Evolutionary conservation across 371 early-diverging fungal species (phyloP), one percentile per base, ranked within the genome.

Genomic region (Mucor ambiguus): DNA sequence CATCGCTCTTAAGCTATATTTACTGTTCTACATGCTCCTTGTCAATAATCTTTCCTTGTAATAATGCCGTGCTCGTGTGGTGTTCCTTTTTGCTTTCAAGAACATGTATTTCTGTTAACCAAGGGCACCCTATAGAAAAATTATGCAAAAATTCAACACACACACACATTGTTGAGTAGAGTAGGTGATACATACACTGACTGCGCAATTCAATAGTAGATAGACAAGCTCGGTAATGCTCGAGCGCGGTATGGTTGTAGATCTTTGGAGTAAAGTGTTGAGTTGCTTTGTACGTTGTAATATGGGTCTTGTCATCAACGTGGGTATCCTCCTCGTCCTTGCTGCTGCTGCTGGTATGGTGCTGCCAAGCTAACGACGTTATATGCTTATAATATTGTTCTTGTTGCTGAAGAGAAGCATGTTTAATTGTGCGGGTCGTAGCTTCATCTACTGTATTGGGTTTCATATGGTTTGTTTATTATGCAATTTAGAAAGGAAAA

Each of bases 81-180:
- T 26, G 33, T 11, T 52, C 44, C 29, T 58, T 52, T 22, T 41
- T 18, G 41, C 41, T 41, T 18, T 49, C 26, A 43, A 43, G 5
- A 22, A 52, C 32, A 6, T 41, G 38, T n/a, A 63, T 49, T 7
- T 66, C 37, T 16, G 46, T 62, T 3, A 70, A 59, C 54, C 62
- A 46, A 20, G 55, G 41, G 44, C 70, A 70, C 70, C 70, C 70
- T 70, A 56, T 16, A 29, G 18, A 26, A 20, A 29, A 24, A 22
- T 46, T 46, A 46, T 46, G 48, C 26, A 54, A 37, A 44, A 33
- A 35, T 29, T 22, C 26, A 28, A 20, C n/a, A 5, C 49, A 61
- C 2, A 60, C 60, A 43, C 26, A 32, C 12, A 32, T 5, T n/a
- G n/a, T n/a, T n/a, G n/a, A n/a, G n/a, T n/a, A n/a, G n/a, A n/a